Conservation (phyloP, 2,329 filamentous ascomycete genomes). For the Talaromyces verruculosus region DNA sequence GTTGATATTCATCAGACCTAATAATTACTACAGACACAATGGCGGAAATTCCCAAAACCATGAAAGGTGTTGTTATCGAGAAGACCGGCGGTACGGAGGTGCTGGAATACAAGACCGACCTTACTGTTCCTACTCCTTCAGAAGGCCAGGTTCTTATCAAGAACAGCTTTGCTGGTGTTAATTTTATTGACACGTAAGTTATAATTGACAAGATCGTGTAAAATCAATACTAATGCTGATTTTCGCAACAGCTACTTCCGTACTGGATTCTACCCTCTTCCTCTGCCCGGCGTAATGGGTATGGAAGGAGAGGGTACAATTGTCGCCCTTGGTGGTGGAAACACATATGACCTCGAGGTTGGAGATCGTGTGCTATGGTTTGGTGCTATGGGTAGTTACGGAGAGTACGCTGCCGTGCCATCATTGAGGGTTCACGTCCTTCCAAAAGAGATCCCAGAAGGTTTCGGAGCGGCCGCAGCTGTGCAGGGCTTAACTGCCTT, state of each 20-base stretch:
- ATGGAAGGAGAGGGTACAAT: conserved; percentile 71
- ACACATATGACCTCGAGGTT: conserved; percentile 52
- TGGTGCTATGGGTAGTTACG: conserved; percentile 48
- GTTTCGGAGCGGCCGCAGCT: conserved; percentile 62
- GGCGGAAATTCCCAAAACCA: conserved; percentile 54
- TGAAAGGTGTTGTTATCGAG: conserved; percentile 68
- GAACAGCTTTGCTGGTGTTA: conserved; percentile 73
- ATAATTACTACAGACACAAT: neutral
- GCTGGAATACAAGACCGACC: conserved; percentile 66
- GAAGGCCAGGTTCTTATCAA: conserved; percentile 70
- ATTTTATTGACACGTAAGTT: conserved; percentile 71
- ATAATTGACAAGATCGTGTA: neutral
- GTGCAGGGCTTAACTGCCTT: conserved; percentile 77
- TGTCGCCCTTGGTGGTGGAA: conserved; percentile 55
- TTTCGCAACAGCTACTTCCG: conserved; percentile 63
- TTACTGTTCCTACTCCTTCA: conserved; percentile 64
- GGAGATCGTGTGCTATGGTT: conserved; percentile 72
- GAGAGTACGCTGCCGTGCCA: conserved; percentile 54
- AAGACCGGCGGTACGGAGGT: conserved; percentile 68
- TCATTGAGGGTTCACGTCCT: conserved; percentile 56
- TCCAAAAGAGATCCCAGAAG: conserved; percentile 57
- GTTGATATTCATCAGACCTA: neutral
- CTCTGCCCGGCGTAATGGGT: conserved; percentile 69
- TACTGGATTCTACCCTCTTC: conserved; percentile 68
- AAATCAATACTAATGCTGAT: neutral